Base-by-base conservation (phyloP, 2,329 filamentous ascomycete species). In the Cladobotryum mycophilum region DNA sequence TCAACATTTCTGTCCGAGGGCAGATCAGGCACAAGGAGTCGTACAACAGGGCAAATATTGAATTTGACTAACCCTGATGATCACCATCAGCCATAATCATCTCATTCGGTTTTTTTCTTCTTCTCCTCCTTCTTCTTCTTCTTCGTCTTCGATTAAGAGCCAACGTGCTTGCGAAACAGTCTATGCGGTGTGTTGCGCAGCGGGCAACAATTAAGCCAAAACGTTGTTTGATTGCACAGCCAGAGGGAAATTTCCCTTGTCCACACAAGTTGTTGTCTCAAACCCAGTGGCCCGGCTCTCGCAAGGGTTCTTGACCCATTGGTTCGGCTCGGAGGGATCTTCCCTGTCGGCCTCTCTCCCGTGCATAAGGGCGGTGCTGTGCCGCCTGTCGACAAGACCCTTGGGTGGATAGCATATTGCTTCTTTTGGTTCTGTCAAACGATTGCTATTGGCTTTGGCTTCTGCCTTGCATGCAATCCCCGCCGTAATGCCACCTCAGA, bases 361-460 rank as follows among this genome's bases (percentile, higher is more conserved):
- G 42, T 35, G 42, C 42, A 45, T 45, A 45, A 45, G 25, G 20
- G 42, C 42, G 42, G 13, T 45, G 25, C 42, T 45, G 22, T 15
- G 30, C n/a, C 42, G 42, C n/a, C 42, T 45, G 42, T 47, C 33
- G 44, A 47, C 44, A n/a, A 25, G 17, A 36, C 44, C 44, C 47
- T 20, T 50, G 25, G 25, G 61, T 52, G 60, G 57, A 53, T 36
- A 47, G 35, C 48, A 54, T 51, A 60, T 63, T 63, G 58, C 61
- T 63, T 63, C 60, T 30, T 63, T 63, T 63, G 50, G 60, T 56
- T 52, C 43, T 15, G 41, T 22, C 17, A 22, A 42, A 33, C 53
- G 47, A 35, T 51, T 47, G 44, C 47, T 48, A 63, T 63, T 63
- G 61, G 61, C 18, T 38, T 48, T 18, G 4, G 25, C 12, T 1